Base-by-base conservation (phyloP, 1,139 yeast genomes). In the Yamadazyma atlantica region DNA sequence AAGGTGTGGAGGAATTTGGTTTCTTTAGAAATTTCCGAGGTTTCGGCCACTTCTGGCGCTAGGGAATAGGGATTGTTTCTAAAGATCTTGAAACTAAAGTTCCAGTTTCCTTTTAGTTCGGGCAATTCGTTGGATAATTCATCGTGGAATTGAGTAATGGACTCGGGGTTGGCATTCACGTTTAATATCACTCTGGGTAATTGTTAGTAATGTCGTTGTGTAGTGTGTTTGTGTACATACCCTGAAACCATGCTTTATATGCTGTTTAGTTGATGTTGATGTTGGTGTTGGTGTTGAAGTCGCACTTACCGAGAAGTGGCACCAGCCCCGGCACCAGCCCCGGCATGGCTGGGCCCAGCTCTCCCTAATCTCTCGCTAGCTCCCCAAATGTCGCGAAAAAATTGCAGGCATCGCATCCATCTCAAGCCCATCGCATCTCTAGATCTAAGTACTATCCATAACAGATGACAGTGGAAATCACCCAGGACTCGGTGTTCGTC, bases 81-180 rank as follows among this genome's bases (percentile, higher is more conserved):
- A 54, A 76, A 83, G 35, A 84, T 75, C 49, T 79, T 80, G 55
- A 82, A 73, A 36, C 73, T 81, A 53, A 82, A 79, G 40, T 62
- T 64, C 90, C 90, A 84, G 40, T 75, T 69, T 2, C 86, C 85
- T 29, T 73, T 64, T 2, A 71, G 51, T 12, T 73, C 66, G 0
- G 89, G 87, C 19, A 81, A 65, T 42, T 78, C 80, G 49, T 83
- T 82, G 13, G 82, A 73, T 12, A 84, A 68, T 45, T 75, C 76
- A 55, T 84, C 90, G 48, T 82, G 85, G 48, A 83, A 73, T 41
- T 77, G 77, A 0, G 82, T 68, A 30, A 84, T 81, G 3, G 84
- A 75, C 25, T 82, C 81, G 2, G 85, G 84, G 4, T 80, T 70
- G 3, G 85, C 83, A 41, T 67, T 68, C 36, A 67, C 74, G 13